These are phyloP conservation scores for Populus hybrid DNA, from an alignment of 441 rosid genomes.

Conservation along the genomic window DNA sequence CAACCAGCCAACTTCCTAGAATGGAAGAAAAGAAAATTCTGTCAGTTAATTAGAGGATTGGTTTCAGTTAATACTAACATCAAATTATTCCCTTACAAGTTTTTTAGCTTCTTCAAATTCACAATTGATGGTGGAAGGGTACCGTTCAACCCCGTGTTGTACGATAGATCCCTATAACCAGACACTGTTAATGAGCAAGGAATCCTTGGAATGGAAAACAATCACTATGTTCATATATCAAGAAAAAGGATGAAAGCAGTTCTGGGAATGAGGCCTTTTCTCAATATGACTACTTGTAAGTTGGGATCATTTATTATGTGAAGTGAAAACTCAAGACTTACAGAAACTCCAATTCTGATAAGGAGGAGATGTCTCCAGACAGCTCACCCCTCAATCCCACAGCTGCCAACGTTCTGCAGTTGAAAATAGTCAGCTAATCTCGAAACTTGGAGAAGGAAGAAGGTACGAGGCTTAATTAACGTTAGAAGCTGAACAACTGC, in stretches of 20 bases:
- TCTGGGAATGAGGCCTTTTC: too few species aligned
- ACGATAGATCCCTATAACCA: conserved; percentile 66
- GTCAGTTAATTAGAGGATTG: background rate
- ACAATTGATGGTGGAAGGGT: conserved; percentile 63
- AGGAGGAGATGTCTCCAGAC: conserved; percentile 40
- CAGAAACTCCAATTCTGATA: conserved; percentile 61
- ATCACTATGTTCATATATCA: too few species aligned
- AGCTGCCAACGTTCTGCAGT: conserved; percentile 53
- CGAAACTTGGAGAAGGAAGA: background rate
- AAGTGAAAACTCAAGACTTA: conserved; percentile 29
- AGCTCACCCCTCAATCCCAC: conserved; percentile 53
- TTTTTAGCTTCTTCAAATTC: conserved; percentile 47
- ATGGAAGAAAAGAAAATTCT: background rate
- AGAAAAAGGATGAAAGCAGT: too few species aligned
- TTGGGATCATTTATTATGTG: background rate
- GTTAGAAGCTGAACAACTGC: background rate
- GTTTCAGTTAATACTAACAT: background rate
- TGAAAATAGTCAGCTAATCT: conserved; percentile 4
- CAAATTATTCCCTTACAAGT: conserved; percentile 45
- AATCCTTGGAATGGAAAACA: too few species aligned
- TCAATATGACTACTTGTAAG: background rate
- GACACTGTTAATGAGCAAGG: background rate
- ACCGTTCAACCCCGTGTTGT: conserved; percentile 56
- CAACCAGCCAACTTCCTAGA: conserved; percentile 69
- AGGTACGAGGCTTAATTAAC: background rate